These are phyloP conservation scores for Stemphylium lycopersici DNA, from an alignment of 2,329 filamentous ascomycete genomes.

Conservation along the genomic window DNA sequence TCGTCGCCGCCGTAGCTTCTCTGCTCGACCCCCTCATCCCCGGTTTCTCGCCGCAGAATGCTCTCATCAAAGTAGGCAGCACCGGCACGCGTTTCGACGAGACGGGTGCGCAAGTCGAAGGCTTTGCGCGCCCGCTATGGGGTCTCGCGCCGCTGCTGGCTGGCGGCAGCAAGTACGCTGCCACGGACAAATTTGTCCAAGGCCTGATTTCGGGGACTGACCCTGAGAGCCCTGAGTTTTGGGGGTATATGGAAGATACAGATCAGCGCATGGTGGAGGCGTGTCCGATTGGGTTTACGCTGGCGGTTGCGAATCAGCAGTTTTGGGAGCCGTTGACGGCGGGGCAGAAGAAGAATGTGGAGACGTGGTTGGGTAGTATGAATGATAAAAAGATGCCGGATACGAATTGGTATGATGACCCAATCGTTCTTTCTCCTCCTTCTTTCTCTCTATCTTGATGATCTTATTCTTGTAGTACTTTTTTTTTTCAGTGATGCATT, in stretches of 20 bases:
- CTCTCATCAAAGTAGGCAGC: slow-evolving; percentile 70
- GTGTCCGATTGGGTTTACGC: slow-evolving; percentile 76
- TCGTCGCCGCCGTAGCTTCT: slow-evolving; percentile 51
- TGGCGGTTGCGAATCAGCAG: slow-evolving; percentile 68
- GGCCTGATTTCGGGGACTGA: slow-evolving; percentile 75
- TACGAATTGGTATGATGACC: slow-evolving; percentile 65
- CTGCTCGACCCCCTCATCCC: slow-evolving; percentile 73
- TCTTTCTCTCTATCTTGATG: not conserved
- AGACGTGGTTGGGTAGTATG: slow-evolving; percentile 76
- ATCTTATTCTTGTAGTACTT: not conserved
- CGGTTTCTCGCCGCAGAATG: slow-evolving; percentile 71
- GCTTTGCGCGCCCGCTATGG: slow-evolving; percentile 77
- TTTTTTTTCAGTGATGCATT: not conserved
- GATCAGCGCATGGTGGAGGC: slow-evolving; percentile 88
- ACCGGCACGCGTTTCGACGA: slow-evolving; percentile 80
- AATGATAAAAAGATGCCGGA: slow-evolving; percentile 74
- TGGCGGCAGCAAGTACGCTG: slow-evolving; percentile 69
- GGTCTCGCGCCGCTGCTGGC: slow-evolving; percentile 73
- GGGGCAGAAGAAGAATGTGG: slow-evolving; percentile 69
- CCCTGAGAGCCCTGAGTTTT: slow-evolving; percentile 72
- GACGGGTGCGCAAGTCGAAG: slow-evolving; percentile 77
- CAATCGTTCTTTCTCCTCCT: not conserved
- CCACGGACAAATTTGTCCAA: slow-evolving; percentile 70
- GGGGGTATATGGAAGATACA: slow-evolving; percentile 76
- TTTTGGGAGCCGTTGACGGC: slow-evolving; percentile 71